Evolutionary conservation across 2,329 filamentous ascomycete species (phyloP), one percentile per base, ranked within the genome.

Genomic region (Colletotrichum plurivorum): DNA sequence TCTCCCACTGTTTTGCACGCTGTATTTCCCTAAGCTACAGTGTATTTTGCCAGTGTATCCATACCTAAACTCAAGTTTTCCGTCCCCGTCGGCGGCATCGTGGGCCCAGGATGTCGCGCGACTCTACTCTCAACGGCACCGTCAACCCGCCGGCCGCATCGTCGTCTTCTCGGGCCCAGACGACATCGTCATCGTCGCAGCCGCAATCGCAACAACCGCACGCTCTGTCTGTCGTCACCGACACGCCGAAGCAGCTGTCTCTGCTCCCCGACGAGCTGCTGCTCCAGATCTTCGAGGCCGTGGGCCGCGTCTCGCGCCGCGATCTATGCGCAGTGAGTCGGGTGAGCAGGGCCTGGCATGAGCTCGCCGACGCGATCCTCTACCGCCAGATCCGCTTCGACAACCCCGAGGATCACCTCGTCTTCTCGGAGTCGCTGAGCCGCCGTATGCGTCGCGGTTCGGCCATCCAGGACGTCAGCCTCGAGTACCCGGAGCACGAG

Each of bases 371-470:
- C 72, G 80, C 82, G 3, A 76, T 86, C 9, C 77, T 86, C 22
- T 85, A 86, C 76, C 80, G 83, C 72, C 82, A 78, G 5, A 82
- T 86, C 2, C 79, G 78, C 22, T 86, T 85, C 76, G 77, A 83
- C 45, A 80, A 79, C 36, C 83, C 84, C 0, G 81, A 85, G 71
- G 80, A 85, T 22, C 84, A 86, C 70, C 76, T 86, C 15, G 78
- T 81, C 62, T 86, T 86, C 73, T 83, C 83, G 72, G 78, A 85
- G 75, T 85, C 84, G 10, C 82, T 86, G 18, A 76, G 73, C 13
- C 81, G 82, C 52, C 79, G 84, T 2, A 83, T 82, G 6, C 80
- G 84, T 49, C 83, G 84, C 20, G 84, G 84, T 15, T 85, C 83
- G 2, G 77, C 82, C 60, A 85, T 86, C 66, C 78, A 83, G 56